phyloP scores from a whole-genome alignment of 2,329 filamentous ascomycete species.

The Endocalyx cinctus region DNA sequence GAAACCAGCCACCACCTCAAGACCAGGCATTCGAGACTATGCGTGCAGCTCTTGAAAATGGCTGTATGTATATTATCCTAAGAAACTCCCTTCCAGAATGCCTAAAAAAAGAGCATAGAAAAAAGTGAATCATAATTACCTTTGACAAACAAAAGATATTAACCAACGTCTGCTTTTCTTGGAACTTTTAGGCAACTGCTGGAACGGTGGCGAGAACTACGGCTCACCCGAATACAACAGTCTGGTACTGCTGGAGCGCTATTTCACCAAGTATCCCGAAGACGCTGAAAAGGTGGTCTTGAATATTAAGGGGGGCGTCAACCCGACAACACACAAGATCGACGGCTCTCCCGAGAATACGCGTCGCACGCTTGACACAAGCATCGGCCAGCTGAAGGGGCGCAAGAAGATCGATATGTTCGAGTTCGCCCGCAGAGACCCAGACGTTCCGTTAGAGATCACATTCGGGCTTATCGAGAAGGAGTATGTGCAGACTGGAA shows the following conservation, averaged over 20 bases:
- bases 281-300: conserved; percentile 51
- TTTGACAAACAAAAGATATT: background rate
- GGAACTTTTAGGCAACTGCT: background rate
- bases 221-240: conserved; percentile 47
- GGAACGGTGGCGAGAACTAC: conserved; percentile 31
- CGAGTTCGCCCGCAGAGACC: conserved; percentile 53
- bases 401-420: conserved; percentile 59
- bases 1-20: background rate
- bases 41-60: background rate
- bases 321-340: background rate
- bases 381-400: conserved; percentile 45
- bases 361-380: conserved; percentile 54
- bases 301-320: conserved; percentile 51
- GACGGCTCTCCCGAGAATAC: conserved; percentile 52
- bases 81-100: too few species aligned
- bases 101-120: background rate
- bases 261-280: conserved; percentile 52
- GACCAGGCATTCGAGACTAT: background rate
- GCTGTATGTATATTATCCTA: too few species aligned
- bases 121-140: background rate
- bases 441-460: conserved; percentile 37
- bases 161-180: background rate
- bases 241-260: conserved; percentile 46
- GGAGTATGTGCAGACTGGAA: conserved; percentile 48
- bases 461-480: conserved; percentile 39